phyloP scores from a whole-genome alignment of 2,329 filamentous ascomycete genomes.

The Calonectria pteridis region DNA sequence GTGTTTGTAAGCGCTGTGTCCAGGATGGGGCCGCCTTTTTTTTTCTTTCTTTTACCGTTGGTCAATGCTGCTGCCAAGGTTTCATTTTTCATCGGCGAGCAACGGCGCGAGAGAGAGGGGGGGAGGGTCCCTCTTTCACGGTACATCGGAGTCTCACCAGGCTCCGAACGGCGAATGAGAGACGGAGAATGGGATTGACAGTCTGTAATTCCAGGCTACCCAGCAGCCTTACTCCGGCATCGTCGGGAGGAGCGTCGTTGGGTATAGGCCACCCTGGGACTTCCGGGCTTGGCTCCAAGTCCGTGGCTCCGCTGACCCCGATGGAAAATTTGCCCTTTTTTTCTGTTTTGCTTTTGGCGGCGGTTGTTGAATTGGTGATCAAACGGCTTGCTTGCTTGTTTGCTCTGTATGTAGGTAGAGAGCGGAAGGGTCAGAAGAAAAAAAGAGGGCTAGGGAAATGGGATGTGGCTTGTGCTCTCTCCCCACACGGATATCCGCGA shows the following conservation, averaged over 20 bases:
- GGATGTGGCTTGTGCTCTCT: neutral
- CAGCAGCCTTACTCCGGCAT: neutral
- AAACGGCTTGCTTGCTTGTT: neutral
- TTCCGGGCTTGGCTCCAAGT: neutral
- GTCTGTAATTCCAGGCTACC: neutral
- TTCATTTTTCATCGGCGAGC: neutral
- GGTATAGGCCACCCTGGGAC: neutral
- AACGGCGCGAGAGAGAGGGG: neutral
- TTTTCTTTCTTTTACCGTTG: neutral
- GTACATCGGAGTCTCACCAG: neutral
- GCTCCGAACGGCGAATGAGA: neutral
- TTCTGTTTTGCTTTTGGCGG: neutral
- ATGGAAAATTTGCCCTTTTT: neutral
- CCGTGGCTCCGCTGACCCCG: neutral
- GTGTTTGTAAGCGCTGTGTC: neutral
- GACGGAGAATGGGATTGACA: neutral
- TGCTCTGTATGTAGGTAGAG: neutral
- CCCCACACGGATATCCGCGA: neutral
- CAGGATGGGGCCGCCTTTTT: neutral
- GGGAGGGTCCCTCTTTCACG: neutral
- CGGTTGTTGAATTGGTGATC: neutral
- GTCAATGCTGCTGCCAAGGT: slow-evolving; percentile 1
- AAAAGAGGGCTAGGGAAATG: neutral
- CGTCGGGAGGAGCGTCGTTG: neutral
- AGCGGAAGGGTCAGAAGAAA: neutral